These are phyloP conservation scores for Zhuliangozyma parablackwelliae DNA, from an alignment of 1,139 yeast genomes.

Conservation along the genomic window DNA sequence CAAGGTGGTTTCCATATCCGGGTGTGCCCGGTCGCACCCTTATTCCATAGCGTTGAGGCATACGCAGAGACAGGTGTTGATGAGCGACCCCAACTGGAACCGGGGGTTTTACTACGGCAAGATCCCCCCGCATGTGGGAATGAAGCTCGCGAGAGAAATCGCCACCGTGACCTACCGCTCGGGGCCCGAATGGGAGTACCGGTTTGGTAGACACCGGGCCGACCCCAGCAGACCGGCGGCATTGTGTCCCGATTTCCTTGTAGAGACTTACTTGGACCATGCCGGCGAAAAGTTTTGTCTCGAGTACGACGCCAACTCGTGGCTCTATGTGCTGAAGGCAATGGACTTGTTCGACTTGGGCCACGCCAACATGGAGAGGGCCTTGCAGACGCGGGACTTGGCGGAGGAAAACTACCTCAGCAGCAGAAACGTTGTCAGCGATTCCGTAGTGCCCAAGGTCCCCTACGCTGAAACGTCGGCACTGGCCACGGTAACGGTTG, in stretches of 20 bases:
- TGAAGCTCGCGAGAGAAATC: constrained; percentile 89
- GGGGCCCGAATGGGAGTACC: constrained; percentile 95
- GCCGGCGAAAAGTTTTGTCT: constrained; percentile 91
- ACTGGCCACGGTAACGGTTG: constrained; percentile 35
- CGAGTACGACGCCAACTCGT: constrained; percentile 88
- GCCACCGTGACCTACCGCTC: constrained; percentile 93
- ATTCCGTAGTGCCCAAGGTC: constrained; percentile 40
- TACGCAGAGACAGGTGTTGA: constrained; percentile 86
- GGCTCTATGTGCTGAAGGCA: constrained; percentile 82
- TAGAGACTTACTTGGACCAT: constrained; percentile 89
- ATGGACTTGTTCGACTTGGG: constrained; percentile 93
- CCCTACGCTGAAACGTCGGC: constrained; percentile 54
- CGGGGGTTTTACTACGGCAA: constrained; percentile 79
- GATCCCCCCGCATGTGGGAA: constrained; percentile 88
- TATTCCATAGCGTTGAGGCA: constrained; percentile 91
- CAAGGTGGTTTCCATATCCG: constrained; percentile 73
- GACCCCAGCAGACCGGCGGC: constrained; percentile 80
- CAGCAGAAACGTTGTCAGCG: not conserved
- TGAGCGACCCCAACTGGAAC: constrained; percentile 95
- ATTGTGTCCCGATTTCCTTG: constrained; percentile 85
- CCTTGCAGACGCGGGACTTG: constrained; percentile 34
- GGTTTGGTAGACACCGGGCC: constrained; percentile 86
- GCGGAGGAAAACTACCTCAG: constrained; percentile 26
- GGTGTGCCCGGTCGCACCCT: constrained; percentile 93
- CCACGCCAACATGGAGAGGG: constrained; percentile 37